Base-by-base conservation (phyloP, 2,329 filamentous ascomycete species). In the Metarhizium sp. region DNA sequence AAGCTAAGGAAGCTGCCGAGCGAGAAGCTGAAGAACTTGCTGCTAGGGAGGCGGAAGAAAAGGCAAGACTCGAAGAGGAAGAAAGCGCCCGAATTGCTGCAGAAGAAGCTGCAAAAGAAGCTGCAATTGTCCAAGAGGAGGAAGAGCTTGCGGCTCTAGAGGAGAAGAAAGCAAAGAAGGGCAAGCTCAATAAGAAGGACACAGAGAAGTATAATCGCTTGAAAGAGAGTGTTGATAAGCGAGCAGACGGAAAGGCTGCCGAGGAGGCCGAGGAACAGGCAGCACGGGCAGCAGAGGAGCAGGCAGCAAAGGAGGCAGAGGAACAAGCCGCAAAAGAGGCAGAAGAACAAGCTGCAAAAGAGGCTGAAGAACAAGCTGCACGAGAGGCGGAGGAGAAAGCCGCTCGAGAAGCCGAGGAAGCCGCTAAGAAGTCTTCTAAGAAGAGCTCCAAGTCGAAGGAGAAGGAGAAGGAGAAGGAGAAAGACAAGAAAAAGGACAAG, bases 91-190 rank as follows among this genome's bases (percentile, higher is more conserved):
- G n/a, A 61, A 62, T 42, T 55, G 59, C 62, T 55, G 52, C 58
- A 48, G 59, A 62, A 45, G 61, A 63, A n/a, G 64, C 59, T 47
- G 50, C 52, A 18, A 59, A 62, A 45, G 61, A 63, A n/a, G 64
- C 59, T 47, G 50, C 52, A 18, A 59, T 64, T 36, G 60, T 58
- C 2, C 55, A 60, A 20, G 68, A 73, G 51, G 70, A 75, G 57
- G 64, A 66, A 11, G 71, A 77, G 56, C 64, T 76, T 13, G 70
- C 66, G 14, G 62, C 65, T 4, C 66, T 78, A 4, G 75, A 73
- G 47, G 69, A 71, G 29, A 81, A 79, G 62, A 80, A 78, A 60
- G 70, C 70, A 1, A 77, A 75, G 60, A 81, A 77, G 63, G 67
- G 69, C 54, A 78, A 70, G 57, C 61, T 77, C 13, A 64, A 62